These are phyloP conservation scores for Arthrinium puccinioides DNA, from an alignment of 2,329 filamentous ascomycete species.

Conservation along the genomic window DNA sequence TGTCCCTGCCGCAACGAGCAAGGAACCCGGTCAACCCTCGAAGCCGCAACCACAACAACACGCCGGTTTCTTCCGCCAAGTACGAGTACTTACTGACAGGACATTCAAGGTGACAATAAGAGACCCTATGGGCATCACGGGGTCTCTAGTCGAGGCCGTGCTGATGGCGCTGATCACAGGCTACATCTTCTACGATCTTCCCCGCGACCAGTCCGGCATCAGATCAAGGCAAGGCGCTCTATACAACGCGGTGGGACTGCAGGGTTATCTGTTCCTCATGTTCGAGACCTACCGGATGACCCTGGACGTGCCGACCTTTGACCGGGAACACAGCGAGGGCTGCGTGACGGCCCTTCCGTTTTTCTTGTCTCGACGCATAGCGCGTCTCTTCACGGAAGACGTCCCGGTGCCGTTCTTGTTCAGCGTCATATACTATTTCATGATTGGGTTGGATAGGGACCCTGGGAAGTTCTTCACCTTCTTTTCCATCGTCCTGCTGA, in stretches of 20 bases:
- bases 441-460: slow-evolving; percentile 63
- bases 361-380: slow-evolving; percentile 61
- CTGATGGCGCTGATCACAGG: slow-evolving; percentile 65
- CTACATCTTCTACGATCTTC: slow-evolving; percentile 64
- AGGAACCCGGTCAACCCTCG: slow-evolving; percentile 2
- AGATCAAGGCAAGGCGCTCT: slow-evolving; percentile 66
- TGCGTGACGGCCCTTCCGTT: slow-evolving; percentile 65
- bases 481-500: slow-evolving; percentile 59
- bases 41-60: slow-evolving; percentile 23
- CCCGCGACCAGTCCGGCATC: slow-evolving; percentile 62
- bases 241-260: slow-evolving; percentile 64
- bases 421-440: slow-evolving; percentile 68
- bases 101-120: slow-evolving; percentile 66
- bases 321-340: slow-evolving; percentile 67
- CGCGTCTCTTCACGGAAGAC: slow-evolving; percentile 64
- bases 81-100: slow-evolving; percentile 58
- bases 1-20: slow-evolving; percentile 9
- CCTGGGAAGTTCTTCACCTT: slow-evolving; percentile 64
- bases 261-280: slow-evolving; percentile 69
- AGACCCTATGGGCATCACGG: slow-evolving; percentile 70
- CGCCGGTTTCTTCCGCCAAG: slow-evolving; percentile 54
- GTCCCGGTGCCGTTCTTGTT: slow-evolving; percentile 66
- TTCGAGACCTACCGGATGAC: slow-evolving; percentile 72
- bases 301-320: slow-evolving; percentile 67
- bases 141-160: slow-evolving; percentile 62